Conservation (phyloP, 2,329 filamentous ascomycete species). For the Xylaria arbuscula region DNA sequence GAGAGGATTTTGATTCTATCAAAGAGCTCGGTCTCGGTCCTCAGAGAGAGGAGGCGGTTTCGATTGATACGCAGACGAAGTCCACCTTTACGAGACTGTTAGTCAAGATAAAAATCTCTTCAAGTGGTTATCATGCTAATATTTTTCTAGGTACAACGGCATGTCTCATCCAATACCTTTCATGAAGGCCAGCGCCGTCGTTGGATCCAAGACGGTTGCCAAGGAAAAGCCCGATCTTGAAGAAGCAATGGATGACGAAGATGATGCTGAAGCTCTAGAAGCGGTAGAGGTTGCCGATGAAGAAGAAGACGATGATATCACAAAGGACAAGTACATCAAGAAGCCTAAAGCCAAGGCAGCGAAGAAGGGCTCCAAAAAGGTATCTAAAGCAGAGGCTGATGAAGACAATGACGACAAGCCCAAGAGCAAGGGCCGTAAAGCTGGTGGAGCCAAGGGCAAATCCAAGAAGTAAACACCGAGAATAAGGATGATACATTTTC, state of each 20-base stretch:
- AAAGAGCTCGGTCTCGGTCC: constrained; percentile 89
- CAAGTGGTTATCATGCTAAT: constrained; percentile 33
- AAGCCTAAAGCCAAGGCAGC: constrained; percentile 78
- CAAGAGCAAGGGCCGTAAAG: constrained; percentile 42
- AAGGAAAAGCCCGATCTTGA: constrained; percentile 92
- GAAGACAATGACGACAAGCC: constrained; percentile 60
- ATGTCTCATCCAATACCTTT: constrained; percentile 91
- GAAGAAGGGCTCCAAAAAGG: constrained; percentile 62
- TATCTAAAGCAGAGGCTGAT: constrained; percentile 53
- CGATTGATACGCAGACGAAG: constrained; percentile 87
- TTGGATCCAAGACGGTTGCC: constrained; percentile 75
- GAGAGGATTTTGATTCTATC: constrained; percentile 94
- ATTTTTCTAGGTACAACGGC: constrained; percentile 76
- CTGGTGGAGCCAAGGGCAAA: constrained; percentile 45
- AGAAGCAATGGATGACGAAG: constrained; percentile 93
- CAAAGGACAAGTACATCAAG: constrained; percentile 97
- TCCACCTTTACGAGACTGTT: constrained; percentile 87
- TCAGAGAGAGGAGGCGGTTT: constrained; percentile 79
- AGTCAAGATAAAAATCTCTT: constrained; percentile 54
- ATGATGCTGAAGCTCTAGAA: constrained; percentile 73
- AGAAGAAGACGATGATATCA: constrained; percentile 79
- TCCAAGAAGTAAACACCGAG: constrained; percentile 47
- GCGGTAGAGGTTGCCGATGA: constrained; percentile 72
- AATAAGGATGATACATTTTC: constrained; percentile 11
- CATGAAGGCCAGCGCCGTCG: constrained; percentile 87